Evolutionary conservation across 164 flowering plant genomes (phyloP), one percentile per base, ranked within the genome.

Genomic region (Stephania yunnanensis): DNA sequence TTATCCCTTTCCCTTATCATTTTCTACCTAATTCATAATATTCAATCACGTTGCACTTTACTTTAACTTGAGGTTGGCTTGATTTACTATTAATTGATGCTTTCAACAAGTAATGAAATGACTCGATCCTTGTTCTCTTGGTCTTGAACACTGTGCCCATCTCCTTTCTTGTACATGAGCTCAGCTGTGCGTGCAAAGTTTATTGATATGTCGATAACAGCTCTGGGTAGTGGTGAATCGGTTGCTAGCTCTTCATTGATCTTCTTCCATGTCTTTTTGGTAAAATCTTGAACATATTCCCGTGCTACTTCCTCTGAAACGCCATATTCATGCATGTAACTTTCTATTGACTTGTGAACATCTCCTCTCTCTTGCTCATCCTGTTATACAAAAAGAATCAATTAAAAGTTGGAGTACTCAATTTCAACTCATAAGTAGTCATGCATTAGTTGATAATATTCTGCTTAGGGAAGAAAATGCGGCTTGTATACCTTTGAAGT

Each of bases 321-420:
- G 20, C 58, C 73, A 9, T 7, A 45, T 20, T 71, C 73, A 52
- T 71, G 73, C 73, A 50, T 48, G 63, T 71, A 48, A 50, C 63
- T 10, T 22, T 71, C 63, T 12, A 71, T 52, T 10, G 20, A 20
- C 58, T 68, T 69, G 52, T 36, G 63, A 71, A 25, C 44, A 71
- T 71, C 73, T 20, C 73, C 73, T 71, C 73, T 46, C 50, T 19
- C 73, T 22, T 50, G 12, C 36, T 71, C 61, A 20, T 46, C 73
- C 73, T 71, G n/a, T n/a, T 58, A 17, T 6, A 58, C n/a, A 13
- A n/a, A 58, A 58, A 2, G 22, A 58, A 58, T 10, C 11, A 11
- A 58, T 58, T 58, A 58, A 4, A 58, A 58, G 22, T 58, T 58
- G n/a, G 6, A 17, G 6, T 4, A 58, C 65, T 52, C 22, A 5